Evolutionary conservation across 1,139 yeast species (phyloP).

Genomic region (Geotrichum carabidarum): DNA sequence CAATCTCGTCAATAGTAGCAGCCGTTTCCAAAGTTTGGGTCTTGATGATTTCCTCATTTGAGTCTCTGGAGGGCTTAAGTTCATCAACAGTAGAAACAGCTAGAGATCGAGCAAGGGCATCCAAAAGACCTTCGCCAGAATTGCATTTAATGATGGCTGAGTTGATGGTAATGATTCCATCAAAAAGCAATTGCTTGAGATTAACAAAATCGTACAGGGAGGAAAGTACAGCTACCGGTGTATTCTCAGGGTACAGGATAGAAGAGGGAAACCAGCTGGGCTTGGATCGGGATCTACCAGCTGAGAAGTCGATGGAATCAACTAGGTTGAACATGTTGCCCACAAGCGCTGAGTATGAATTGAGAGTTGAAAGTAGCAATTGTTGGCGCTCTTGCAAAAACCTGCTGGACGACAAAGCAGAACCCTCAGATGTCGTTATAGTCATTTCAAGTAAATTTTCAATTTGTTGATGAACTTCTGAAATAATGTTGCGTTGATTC

Average conservation of each 20-base stretch:
- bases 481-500: constrained; percentile 20
- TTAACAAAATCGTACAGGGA: constrained; percentile 69
- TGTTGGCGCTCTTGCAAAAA: constrained; percentile 24
- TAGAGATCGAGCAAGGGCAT: constrained; percentile 25
- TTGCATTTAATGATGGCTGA: constrained; percentile 44
- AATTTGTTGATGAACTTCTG: constrained; percentile 17
- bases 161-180: constrained; percentile 55
- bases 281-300: constrained; percentile 25
- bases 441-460: constrained; percentile 15
- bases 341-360: constrained; percentile 23
- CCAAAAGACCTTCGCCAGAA: constrained; percentile 47
- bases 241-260: too few species aligned
- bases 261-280: constrained; percentile 10
- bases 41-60: constrained; percentile 15
- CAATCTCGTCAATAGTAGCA: constrained; percentile 17
- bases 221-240: constrained; percentile 41
- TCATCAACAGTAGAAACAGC: constrained; percentile 16
- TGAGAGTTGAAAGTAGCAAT: constrained; percentile 24
- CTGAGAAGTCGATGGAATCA: constrained; percentile 32
- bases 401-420: not conserved
- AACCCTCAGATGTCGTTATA: not conserved
- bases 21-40: constrained; percentile 15
- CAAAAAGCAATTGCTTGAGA: constrained; percentile 68
- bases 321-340: constrained; percentile 27
- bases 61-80: not conserved